phyloP scores from a whole-genome alignment of 768 basidiomycete genomes.

The Pulveroboletus sp. region DNA sequence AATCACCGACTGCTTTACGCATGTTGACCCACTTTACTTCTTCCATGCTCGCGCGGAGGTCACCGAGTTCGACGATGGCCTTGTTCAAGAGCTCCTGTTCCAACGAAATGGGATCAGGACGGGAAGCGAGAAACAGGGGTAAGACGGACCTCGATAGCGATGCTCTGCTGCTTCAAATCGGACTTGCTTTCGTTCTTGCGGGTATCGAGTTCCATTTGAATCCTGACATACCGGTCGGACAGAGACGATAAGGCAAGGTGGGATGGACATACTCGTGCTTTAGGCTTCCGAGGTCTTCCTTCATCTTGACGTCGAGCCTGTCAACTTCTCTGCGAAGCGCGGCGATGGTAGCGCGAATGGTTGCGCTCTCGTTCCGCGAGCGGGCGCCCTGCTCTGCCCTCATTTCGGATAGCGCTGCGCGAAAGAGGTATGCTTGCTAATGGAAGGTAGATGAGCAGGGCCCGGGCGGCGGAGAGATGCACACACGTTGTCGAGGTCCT shows the following conservation, averaged over 20 bases:
- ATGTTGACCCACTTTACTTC: constrained; percentile 89
- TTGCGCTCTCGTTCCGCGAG: constrained; percentile 77
- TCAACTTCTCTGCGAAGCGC: constrained; percentile 86
- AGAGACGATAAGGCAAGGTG: not conserved
- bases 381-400: constrained; percentile 79
- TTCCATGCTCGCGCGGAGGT: constrained; percentile 75
- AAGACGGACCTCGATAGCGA: constrained; percentile 70
- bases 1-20: constrained; percentile 74
- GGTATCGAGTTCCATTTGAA: constrained; percentile 94
- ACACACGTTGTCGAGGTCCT: constrained; percentile 80
- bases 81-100: constrained; percentile 70
- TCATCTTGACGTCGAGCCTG: constrained; percentile 81
- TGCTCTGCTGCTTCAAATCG: constrained; percentile 80
- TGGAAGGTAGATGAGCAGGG: not conserved
- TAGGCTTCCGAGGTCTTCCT: constrained; percentile 82
- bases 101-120: not conserved
- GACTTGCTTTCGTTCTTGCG: constrained; percentile 86
- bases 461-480: not conserved
- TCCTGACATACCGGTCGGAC: constrained; percentile 42
- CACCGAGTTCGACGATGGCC: constrained; percentile 66
- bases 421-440: constrained; percentile 94
- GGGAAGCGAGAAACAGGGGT: not conserved
- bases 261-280: constrained; percentile 78
- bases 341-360: constrained; percentile 72
- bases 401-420: constrained; percentile 87